phyloP scores from a whole-genome alignment of 805 yeast species.

The Cyberlindnera maritima region DNA sequence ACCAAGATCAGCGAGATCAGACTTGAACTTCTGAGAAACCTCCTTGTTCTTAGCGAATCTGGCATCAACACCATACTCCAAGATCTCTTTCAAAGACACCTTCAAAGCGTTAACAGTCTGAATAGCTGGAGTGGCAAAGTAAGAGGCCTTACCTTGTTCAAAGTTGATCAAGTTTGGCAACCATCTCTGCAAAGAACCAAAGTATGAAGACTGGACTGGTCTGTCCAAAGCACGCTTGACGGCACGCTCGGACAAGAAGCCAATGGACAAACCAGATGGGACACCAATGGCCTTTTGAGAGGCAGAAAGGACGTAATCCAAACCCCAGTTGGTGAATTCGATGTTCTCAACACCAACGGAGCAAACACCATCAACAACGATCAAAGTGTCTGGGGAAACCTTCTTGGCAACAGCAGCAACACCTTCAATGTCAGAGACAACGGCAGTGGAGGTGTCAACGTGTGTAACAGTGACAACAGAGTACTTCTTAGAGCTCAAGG shows the following conservation, averaged over 20 bases:
- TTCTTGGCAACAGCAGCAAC: slow-evolving; percentile 60
- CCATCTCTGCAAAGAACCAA: slow-evolving; percentile 80
- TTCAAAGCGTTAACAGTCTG: slow-evolving; percentile 81
- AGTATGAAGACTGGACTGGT: slow-evolving; percentile 45
- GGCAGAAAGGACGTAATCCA: slow-evolving; percentile 86
- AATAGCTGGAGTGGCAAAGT: slow-evolving; percentile 96
- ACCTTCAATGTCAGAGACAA: slow-evolving; percentile 65
- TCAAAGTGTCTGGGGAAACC: slow-evolving; percentile 73
- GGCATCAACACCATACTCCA: slow-evolving; percentile 50
- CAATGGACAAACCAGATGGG: slow-evolving; percentile 87
- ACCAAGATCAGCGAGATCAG: slow-evolving; percentile 49
- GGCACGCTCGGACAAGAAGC: slow-evolving; percentile 75
- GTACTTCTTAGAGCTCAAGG: slow-evolving; percentile 53
- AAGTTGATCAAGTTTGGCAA: slow-evolving; percentile 83
- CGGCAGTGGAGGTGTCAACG: slow-evolving; percentile 97
- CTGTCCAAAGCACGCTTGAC: slow-evolving; percentile 53
- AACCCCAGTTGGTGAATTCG: slow-evolving; percentile 84
- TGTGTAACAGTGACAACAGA: slow-evolving; percentile 82
- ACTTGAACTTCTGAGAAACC: slow-evolving; percentile 66
- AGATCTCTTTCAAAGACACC: slow-evolving; percentile 70
- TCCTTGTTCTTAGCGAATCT: slow-evolving; percentile 63
- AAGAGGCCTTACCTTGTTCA: slow-evolving; percentile 76
- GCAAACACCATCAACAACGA: slow-evolving; percentile 93
- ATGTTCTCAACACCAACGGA: slow-evolving; percentile 87
- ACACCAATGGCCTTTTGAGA: slow-evolving; percentile 95